Percentiles rank a stretch among this genome's conserved stretches.
phyloP scores from a whole-genome alignment of 495 filamentous ascomycete species.

The Aspergillus homomorphus region DNA sequence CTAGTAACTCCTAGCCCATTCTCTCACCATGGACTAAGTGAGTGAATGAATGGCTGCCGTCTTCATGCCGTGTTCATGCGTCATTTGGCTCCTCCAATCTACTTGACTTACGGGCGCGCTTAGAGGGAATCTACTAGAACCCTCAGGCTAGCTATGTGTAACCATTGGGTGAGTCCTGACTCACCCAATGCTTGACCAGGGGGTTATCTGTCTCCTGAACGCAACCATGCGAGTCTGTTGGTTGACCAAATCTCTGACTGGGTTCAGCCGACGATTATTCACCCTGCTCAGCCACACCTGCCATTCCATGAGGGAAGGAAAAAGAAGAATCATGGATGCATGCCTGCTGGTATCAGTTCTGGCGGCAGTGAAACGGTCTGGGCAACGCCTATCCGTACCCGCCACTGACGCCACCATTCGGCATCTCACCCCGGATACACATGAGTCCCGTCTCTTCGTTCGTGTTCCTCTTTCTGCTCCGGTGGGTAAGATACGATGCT shows the following conservation, averaged over 20 bases:
- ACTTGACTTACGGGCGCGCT: background rate
- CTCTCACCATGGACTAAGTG: constrained; percentile 2
- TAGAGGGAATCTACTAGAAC: constrained; percentile 17
- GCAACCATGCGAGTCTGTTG: background rate
- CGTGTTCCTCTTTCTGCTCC: background rate
- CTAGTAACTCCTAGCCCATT: constrained; percentile 22
- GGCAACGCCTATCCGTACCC: constrained; percentile 21
- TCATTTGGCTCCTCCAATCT: constrained; percentile 8
- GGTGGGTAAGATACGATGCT: background rate
- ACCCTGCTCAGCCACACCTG: background rate
- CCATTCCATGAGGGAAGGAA: no score
- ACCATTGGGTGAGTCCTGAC: background rate
- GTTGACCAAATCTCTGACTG: background rate
- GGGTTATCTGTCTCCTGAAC: background rate
- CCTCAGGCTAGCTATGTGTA: background rate
- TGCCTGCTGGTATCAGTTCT: constrained; percentile 5
- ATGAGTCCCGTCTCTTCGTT: background rate
- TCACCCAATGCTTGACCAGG: background rate
- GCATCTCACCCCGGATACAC: constrained; percentile 11
- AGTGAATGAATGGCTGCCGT: background rate
- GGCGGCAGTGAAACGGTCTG: background rate
- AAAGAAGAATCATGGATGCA: background rate
- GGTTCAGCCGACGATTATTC: background rate
- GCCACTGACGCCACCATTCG: constrained; percentile 31
- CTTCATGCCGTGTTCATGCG: background rate